Evolutionary conservation across 2,329 filamentous ascomycete genomes (phyloP).

Genomic region (Beauveria rudraprayagi): DNA sequence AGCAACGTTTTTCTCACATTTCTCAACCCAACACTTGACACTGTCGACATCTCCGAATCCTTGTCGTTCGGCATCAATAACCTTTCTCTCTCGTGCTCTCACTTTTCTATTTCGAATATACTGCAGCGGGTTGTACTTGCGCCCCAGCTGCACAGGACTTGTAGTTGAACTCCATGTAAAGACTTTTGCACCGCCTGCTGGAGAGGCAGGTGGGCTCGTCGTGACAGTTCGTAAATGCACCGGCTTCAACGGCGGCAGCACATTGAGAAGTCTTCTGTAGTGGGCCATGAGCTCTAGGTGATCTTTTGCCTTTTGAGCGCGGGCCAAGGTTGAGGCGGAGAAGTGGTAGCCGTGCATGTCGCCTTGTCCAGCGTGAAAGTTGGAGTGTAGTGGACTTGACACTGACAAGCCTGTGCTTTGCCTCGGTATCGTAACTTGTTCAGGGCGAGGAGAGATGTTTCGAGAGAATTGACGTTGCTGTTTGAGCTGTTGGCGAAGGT

Average conservation of each 20-base stretch:
- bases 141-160: conserved; percentile 39
- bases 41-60: conserved; percentile 68
- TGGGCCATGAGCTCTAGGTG: conserved; percentile 81
- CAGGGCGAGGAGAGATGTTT: conserved; percentile 51
- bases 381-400: conserved; percentile 38
- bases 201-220: conserved; percentile 35
- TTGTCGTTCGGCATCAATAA: conserved; percentile 64
- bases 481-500: conserved; percentile 61
- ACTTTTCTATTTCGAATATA: conserved; percentile 86
- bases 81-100: conserved; percentile 66
- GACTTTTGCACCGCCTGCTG: conserved; percentile 17
- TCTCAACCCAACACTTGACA: conserved; percentile 71
- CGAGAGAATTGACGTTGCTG: conserved; percentile 58
- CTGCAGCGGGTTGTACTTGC: conserved; percentile 84
- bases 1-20: conserved; percentile 36
- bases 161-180: conserved; percentile 13
- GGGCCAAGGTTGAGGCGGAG: conserved; percentile 69
- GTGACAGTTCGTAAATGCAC: conserved; percentile 29
- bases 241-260: conserved; percentile 63
- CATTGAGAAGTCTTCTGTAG: conserved; percentile 71
- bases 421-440: conserved; percentile 33
- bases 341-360: conserved; percentile 54
- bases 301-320: conserved; percentile 76
- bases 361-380: conserved; percentile 34
- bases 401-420: conserved; percentile 32